Percentiles rank a stretch among this genome's conserved stretches.
Conservation (phyloP, 2,329 filamentous ascomycete species). For the Massarina eburnea region DNA sequence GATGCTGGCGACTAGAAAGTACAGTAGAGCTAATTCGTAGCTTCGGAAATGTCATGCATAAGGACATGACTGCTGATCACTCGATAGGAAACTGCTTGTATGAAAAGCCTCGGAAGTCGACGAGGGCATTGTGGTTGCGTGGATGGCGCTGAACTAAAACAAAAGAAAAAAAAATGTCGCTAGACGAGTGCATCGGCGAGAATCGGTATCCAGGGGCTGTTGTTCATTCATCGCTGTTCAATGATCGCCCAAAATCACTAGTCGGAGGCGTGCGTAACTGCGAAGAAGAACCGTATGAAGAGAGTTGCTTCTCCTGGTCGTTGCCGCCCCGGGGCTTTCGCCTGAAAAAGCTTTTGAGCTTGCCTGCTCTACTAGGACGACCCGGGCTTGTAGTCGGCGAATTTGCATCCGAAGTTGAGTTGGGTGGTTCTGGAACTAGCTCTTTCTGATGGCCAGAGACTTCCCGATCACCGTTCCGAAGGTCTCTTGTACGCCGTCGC, state of each 20-base stretch:
- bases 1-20: constrained; percentile 15
- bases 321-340: constrained; percentile 31
- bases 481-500: constrained; percentile 28
- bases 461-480: constrained; percentile 34
- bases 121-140: constrained; percentile 13
- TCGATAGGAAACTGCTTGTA: constrained; percentile 12
- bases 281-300: constrained; percentile 38
- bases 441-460: constrained; percentile 27
- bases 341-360: constrained; percentile 41
- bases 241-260: constrained; percentile 36
- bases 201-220: constrained; percentile 1
- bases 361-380: constrained; percentile 31
- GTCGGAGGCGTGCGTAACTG: constrained; percentile 38
- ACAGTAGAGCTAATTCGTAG: constrained; percentile 24
- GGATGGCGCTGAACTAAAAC: constrained; percentile 14
- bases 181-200: constrained; percentile 17
- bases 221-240: constrained; percentile 39
- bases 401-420: constrained; percentile 22
- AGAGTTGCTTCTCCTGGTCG: constrained; percentile 38
- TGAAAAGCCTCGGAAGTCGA: constrained; percentile 15
- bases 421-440: constrained; percentile 24
- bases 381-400: constrained; percentile 29
- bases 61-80: constrained; percentile 14
- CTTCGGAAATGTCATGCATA: constrained; percentile 24
- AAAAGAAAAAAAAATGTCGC: constrained; percentile 20